Percentiles rank a stretch among this genome's conserved stretches.
These are phyloP conservation scores for Pseudozyma tsukubaensis DNA, from an alignment of 1,284 basidiomycete species.

Conservation along the genomic window DNA sequence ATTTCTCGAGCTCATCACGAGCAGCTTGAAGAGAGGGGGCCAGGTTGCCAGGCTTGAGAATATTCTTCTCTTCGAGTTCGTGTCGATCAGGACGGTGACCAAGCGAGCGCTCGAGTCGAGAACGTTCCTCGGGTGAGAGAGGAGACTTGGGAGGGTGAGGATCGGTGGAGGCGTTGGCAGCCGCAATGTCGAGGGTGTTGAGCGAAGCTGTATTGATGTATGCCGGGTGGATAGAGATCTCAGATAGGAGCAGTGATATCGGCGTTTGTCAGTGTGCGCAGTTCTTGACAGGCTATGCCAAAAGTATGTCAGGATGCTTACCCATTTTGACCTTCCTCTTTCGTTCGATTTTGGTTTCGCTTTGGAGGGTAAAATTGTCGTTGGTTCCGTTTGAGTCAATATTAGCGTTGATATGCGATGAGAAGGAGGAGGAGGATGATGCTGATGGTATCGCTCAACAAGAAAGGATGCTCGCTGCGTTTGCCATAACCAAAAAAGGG, in stretches of 20 bases:
- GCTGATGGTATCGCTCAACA: not conserved
- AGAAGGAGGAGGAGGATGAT: not conserved
- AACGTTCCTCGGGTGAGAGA: constrained; percentile 24
- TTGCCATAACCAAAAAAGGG: too few relatives aligned
- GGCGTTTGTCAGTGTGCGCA: not conserved
- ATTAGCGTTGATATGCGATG: not conserved
- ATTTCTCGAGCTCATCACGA: constrained; percentile 53
- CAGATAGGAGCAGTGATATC: too few relatives aligned
- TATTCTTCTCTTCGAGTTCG: constrained; percentile 72
- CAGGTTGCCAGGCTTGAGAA: constrained; percentile 42
- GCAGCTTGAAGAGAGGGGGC: constrained; percentile 57
- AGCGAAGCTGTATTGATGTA: too few relatives aligned
- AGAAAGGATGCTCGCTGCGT: not conserved
- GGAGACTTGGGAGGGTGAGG: constrained; percentile 17
- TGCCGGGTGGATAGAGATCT: too few relatives aligned
- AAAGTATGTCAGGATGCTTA: not conserved
- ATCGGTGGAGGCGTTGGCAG: constrained; percentile 21
- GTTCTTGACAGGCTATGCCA: too few relatives aligned
- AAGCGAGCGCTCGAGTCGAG: constrained; percentile 74
- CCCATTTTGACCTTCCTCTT: not conserved
- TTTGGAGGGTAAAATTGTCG: too few relatives aligned
- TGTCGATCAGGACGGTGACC: constrained; percentile 74
- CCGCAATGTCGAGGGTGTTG: constrained; percentile 23
- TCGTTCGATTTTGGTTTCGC: not conserved
- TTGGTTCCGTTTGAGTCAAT: not conserved